A percentile compares a stretch with the other conserved stretches of the same genome.
Conservation (phyloP, 768 basidiomycete species). For the Roridomyces roridus region DNA sequence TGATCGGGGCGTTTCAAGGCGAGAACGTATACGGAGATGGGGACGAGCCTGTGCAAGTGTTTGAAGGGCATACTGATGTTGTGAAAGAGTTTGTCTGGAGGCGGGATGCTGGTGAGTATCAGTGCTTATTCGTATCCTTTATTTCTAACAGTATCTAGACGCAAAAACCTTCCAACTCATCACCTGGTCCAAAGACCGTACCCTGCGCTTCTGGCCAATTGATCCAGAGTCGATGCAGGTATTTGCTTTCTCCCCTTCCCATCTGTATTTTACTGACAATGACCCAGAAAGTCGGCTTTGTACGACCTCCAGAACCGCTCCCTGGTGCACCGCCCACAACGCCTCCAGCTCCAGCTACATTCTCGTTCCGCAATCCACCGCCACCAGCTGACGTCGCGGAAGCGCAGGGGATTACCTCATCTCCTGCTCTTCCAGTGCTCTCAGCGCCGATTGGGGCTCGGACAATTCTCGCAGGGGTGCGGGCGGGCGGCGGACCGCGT, state of each 20-base stretch:
- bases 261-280: conserved; percentile 12
- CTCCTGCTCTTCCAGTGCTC: conserved; percentile 45
- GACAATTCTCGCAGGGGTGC: conserved; percentile 73
- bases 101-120: conserved; percentile 62
- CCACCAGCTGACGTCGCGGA: conserved; percentile 21
- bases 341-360: conserved; percentile 30
- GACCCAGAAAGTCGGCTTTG: conserved; percentile 57
- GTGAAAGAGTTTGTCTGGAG: conserved; percentile 99
- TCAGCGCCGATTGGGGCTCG: conserved; percentile 75
- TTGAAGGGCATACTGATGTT: conserved; percentile 90
- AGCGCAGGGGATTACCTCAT: not conserved
- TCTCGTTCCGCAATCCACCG: conserved; percentile 66
- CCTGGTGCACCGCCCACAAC: conserved; percentile 36
- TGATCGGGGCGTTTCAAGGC: too few species aligned
- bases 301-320: conserved; percentile 30
- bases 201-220: conserved; percentile 90
- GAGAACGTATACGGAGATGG: conserved; percentile 6
- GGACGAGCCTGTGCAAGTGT: conserved; percentile 67
- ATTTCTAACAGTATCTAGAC: conserved; percentile 29
- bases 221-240: conserved; percentile 74
- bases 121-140: too few species aligned
- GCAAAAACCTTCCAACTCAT: conserved; percentile 63
- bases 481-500: conserved; percentile 54
- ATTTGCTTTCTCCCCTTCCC: not conserved
- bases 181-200: conserved; percentile 87